phyloP scores from a whole-genome alignment of 2,329 filamentous ascomycete genomes.

The Herpotrichia juniperi region DNA sequence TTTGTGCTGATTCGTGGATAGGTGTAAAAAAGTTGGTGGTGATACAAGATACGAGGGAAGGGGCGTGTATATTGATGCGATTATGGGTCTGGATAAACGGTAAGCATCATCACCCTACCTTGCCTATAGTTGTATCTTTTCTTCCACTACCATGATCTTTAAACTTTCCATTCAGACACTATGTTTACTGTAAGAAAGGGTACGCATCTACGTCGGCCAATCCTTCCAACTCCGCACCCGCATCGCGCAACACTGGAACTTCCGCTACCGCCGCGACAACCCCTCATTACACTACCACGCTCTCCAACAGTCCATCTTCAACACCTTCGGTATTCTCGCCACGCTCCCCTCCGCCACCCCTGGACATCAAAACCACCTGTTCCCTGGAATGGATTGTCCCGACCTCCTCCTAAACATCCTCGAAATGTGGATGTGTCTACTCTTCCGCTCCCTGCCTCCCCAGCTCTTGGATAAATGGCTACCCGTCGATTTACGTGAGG shows the following conservation, averaged over 20 bases:
- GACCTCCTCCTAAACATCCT: constrained; percentile 38
- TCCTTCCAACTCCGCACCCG: constrained; percentile 29
- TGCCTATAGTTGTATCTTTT: neutral
- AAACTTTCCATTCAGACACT: neutral
- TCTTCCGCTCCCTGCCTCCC: constrained; percentile 32
- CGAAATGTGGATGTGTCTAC: constrained; percentile 44
- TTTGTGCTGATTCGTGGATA: neutral
- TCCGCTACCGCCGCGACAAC: constrained; percentile 43
- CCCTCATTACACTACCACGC: constrained; percentile 41
- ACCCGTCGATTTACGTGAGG: constrained; percentile 5
- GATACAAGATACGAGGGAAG: constrained; percentile 28
- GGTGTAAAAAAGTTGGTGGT: constrained; percentile 18
- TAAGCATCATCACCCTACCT: constrained; percentile 1
- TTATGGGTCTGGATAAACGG: constrained; percentile 29
- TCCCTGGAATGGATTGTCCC: constrained; percentile 33
- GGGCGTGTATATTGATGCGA: constrained; percentile 33
- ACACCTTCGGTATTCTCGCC: constrained; percentile 33
- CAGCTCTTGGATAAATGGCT: constrained; percentile 29
- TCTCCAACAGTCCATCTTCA: constrained; percentile 34
- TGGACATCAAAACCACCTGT: constrained; percentile 13
- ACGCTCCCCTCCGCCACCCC: constrained; percentile 14
- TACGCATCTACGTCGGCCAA: constrained; percentile 42
- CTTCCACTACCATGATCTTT: neutral
- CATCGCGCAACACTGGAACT: constrained; percentile 39
- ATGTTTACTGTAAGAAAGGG: constrained; percentile 2